These are phyloP conservation scores for Umbelopsis sp. DNA, from an alignment of 192 early-diverging fungal genomes.

Conservation along the genomic window DNA sequence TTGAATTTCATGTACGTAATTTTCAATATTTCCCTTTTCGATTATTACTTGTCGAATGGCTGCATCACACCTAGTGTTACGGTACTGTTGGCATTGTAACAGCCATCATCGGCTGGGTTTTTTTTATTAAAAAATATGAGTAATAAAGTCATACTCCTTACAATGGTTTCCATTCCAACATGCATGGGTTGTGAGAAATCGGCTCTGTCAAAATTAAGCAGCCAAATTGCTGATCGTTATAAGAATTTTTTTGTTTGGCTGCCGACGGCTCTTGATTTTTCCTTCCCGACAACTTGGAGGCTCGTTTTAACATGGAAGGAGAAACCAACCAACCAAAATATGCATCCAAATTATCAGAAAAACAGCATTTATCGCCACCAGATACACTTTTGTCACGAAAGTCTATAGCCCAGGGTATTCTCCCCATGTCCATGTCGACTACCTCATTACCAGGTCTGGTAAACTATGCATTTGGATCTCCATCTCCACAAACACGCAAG, in stretches of 20 bases:
- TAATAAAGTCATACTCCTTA: too few species aligned
- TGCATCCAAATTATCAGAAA: not conserved
- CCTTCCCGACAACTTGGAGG: conserved; percentile 1
- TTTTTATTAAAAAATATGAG: too few species aligned
- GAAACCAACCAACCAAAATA: too few species aligned
- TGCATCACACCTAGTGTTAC: too few species aligned
- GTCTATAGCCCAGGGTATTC: not conserved
- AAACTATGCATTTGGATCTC: conserved; percentile 6
- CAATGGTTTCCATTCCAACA: too few species aligned
- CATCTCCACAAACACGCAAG: conserved; percentile 1
- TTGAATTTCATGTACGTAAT: too few species aligned
- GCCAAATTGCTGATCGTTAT: too few species aligned
- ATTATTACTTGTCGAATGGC: not conserved
- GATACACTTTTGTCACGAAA: not conserved
- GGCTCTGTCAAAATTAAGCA: too few species aligned
- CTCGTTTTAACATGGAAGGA: too few species aligned
- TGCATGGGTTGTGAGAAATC: too few species aligned
- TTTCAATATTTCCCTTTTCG: not conserved
- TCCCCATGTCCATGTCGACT: not conserved
- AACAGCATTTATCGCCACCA: not conserved
- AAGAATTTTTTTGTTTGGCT: not conserved
- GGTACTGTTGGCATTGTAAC: too few species aligned
- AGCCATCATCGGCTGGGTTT: too few species aligned
- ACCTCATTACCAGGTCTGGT: conserved; percentile 1
- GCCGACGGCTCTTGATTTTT: conserved; percentile 8